Conservation (phyloP, 768 basidiomycete species). For the Clitopilus hobsonii region DNA sequence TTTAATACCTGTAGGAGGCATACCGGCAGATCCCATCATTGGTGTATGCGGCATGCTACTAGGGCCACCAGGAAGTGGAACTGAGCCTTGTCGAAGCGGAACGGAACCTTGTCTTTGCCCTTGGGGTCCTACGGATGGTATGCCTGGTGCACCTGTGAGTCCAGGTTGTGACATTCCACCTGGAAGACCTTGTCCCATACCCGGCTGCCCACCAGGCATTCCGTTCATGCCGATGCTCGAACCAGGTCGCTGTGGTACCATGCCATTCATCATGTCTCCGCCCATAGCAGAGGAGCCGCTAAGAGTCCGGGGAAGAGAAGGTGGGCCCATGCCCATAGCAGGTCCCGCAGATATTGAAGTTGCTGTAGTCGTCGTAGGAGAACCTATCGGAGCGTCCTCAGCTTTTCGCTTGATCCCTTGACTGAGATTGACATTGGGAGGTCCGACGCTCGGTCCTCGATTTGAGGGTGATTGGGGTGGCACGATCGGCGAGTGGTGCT, state of each 20-base stretch:
- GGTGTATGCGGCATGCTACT: slow-evolving; percentile 3
- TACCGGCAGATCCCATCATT: background rate
- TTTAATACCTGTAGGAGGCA: background rate
- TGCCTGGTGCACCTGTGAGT: background rate
- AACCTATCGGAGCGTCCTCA: background rate
- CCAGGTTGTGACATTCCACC: slow-evolving; percentile 11
- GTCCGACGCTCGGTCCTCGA: background rate
- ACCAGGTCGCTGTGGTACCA: slow-evolving; percentile 4
- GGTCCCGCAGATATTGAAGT: background rate
- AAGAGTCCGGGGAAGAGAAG: slow-evolving; percentile 20
- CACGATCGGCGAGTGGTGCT: background rate
- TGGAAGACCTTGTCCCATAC: slow-evolving; percentile 8
- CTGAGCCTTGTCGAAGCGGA: slow-evolving; percentile 3
- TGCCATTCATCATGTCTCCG: slow-evolving; percentile 2
- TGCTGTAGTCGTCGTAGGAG: background rate
- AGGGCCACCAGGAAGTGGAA: slow-evolving; percentile 6
- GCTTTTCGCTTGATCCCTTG: background rate
- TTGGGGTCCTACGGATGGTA: background rate
- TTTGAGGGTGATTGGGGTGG: background rate
- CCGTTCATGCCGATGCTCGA: slow-evolving; percentile 10
- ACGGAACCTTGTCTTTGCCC: background rate
- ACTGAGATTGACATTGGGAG: background rate
- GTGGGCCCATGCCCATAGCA: slow-evolving; percentile 16
- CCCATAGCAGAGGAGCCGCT: slow-evolving; percentile 18
- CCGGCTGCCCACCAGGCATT: slow-evolving; percentile 1